These are phyloP conservation scores for Betula pendula DNA, from an alignment of 306 rosid species.

Conservation along the genomic window DNA sequence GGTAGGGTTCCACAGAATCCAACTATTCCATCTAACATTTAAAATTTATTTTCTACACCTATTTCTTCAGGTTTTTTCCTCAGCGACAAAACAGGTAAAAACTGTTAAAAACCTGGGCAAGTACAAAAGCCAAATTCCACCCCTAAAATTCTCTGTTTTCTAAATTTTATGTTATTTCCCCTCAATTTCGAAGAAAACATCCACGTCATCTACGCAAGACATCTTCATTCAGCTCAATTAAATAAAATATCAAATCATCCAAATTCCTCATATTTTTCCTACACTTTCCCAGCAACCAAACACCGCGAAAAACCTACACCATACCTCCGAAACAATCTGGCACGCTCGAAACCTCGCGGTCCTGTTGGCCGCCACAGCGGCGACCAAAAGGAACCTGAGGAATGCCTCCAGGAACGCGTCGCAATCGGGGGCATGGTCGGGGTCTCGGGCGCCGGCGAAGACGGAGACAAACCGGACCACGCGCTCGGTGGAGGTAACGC, in stretches of 20 bases:
- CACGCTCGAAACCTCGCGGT: constrained; percentile 79
- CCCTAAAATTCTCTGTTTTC: neutral
- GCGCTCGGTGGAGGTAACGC: constrained; percentile 68
- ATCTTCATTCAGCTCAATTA: neutral
- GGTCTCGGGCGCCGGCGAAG: constrained; percentile 43
- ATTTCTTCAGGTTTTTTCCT: neutral
- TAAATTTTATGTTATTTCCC: too few species aligned
- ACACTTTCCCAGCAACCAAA: constrained; percentile 1
- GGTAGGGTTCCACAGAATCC: too few species aligned
- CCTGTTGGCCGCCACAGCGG: constrained; percentile 50
- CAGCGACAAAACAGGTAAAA: neutral
- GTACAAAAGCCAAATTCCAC: neutral
- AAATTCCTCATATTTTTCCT: neutral
- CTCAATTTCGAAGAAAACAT: too few species aligned
- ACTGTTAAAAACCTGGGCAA: neutral
- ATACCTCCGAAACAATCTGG: constrained; percentile 89
- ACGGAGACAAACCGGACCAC: constrained; percentile 65
- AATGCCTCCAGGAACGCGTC: constrained; percentile 66
- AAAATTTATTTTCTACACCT: neutral
- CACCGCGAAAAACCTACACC: neutral
- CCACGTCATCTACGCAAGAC: too few species aligned
- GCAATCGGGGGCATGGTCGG: constrained; percentile 30
- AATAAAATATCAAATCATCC: neutral
- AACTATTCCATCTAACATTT: neutral
- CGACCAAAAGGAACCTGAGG: constrained; percentile 67